Conservation (phyloP, 441 rosid genomes). For the Arabidopsis hybrid region DNA sequence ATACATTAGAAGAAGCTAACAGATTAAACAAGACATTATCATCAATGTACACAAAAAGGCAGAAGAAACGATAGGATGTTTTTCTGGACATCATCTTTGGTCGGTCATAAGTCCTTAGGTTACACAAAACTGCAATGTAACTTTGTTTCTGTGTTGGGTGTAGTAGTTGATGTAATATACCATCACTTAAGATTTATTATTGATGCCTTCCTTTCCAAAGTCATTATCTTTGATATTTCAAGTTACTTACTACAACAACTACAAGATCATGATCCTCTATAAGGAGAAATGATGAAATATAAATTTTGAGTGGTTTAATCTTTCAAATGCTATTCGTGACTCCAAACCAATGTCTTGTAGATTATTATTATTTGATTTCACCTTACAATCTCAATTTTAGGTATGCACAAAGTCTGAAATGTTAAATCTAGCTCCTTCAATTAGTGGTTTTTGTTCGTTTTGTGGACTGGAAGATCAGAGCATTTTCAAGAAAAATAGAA, state of each 20-base stretch:
- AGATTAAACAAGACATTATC: not conserved
- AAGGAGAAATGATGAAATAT: no score
- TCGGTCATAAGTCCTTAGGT: not conserved
- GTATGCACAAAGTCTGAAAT: no score
- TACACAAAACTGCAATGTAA: constrained; percentile 1
- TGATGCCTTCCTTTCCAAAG: not conserved
- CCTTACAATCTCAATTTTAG: no score
- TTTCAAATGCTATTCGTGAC: not conserved
- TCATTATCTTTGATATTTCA: not conserved
- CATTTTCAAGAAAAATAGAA: not conserved
- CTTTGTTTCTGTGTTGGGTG: constrained; percentile 27
- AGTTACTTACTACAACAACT: not conserved
- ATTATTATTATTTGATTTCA: no score
- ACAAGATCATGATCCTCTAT: not conserved
- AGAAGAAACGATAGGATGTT: constrained; percentile 2
- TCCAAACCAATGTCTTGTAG: not conserved
- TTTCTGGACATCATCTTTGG: constrained; percentile 13
- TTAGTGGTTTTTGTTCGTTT: not conserved
- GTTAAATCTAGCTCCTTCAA: no score
- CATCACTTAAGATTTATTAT: constrained; percentile 3
- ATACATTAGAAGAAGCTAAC: constrained; percentile 42
- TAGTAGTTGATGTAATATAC: constrained; percentile 28
- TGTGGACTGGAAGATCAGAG: not conserved
- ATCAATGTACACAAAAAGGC: constrained; percentile 30
- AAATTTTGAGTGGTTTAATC: no score